These are phyloP conservation scores for Triticum aestivum DNA, from an alignment of 176 grass and related monocot genomes.

Conservation along the genomic window DNA sequence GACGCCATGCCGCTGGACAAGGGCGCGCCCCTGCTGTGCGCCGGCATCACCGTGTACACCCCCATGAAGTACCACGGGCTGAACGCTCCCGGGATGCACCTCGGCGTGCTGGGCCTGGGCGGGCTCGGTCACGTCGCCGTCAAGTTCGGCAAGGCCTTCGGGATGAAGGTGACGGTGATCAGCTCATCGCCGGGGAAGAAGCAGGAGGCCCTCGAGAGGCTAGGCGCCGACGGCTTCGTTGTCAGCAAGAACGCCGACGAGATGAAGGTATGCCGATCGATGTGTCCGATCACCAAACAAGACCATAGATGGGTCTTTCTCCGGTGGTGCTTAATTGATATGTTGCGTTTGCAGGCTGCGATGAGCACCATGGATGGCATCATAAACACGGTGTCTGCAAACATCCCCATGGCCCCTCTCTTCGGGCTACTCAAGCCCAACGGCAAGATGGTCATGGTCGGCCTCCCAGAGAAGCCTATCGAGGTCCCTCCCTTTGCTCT, in stretches of 20 bases:
- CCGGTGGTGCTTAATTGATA: too few relatives aligned
- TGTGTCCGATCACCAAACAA: too few relatives aligned
- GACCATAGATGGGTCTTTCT: too few relatives aligned
- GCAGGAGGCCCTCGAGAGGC: slow-evolving; percentile 49
- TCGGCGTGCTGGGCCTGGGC: slow-evolving; percentile 61
- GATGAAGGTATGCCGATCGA: slow-evolving; percentile 38
- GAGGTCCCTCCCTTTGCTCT: too few relatives aligned
- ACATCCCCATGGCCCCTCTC: too few relatives aligned
- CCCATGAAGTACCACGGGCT: slow-evolving; percentile 70
- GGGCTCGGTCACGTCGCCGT: slow-evolving; percentile 77
- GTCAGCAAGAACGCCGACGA: slow-evolving; percentile 37
- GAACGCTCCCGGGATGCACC: slow-evolving; percentile 36
- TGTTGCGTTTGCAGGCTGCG: too few relatives aligned
- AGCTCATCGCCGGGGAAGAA: slow-evolving; percentile 54
- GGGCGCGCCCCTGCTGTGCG: slow-evolving; percentile 68
- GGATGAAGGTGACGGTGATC: slow-evolving; percentile 77
- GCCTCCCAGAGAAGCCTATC: too few relatives aligned
- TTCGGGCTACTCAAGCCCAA: too few relatives aligned
- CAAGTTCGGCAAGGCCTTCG: slow-evolving; percentile 68
- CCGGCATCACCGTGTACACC: slow-evolving; percentile 63
- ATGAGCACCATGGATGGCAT: too few relatives aligned
- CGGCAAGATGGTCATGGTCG: too few relatives aligned
- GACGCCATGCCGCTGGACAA: slow-evolving; percentile 59
- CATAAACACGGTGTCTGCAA: too few relatives aligned
- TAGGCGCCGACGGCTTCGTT: slow-evolving; percentile 61